Conservation (phyloP, 2,329 filamentous ascomycete species). For the Allantophomopsis lycopodina region DNA sequence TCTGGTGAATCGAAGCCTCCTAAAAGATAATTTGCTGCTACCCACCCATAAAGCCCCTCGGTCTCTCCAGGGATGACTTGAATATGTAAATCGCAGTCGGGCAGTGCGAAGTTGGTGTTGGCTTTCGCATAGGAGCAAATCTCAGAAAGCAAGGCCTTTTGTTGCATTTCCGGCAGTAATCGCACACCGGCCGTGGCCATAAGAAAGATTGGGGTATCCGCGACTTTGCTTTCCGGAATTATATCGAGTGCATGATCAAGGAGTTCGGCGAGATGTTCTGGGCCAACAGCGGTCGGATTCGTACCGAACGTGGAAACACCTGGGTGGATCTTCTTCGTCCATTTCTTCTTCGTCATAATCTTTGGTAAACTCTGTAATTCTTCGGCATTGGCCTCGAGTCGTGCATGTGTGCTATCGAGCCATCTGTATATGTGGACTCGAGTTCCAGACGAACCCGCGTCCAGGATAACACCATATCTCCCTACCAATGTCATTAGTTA, state of each 20-base stretch:
- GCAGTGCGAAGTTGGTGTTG: conserved; percentile 69
- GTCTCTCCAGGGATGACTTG: conserved; percentile 94
- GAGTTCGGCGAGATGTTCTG: conserved; percentile 66
- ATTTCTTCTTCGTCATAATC: conserved; percentile 71
- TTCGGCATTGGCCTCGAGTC: conserved; percentile 41
- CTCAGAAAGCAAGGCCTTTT: conserved; percentile 56
- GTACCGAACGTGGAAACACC: conserved; percentile 85
- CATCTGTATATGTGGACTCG: conserved; percentile 90
- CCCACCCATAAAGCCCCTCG: conserved; percentile 93
- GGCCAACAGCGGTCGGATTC: conserved; percentile 61
- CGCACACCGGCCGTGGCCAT: conserved; percentile 95
- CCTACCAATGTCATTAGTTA: conserved; percentile 7
- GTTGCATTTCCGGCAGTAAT: conserved; percentile 61
- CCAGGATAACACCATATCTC: conserved; percentile 86
- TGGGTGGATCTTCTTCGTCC: conserved; percentile 89
- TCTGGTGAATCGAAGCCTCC: conserved; percentile 75
- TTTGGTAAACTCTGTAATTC: conserved; percentile 60
- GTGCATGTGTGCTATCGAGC: conserved; percentile 61
- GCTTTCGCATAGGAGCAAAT: conserved; percentile 72
- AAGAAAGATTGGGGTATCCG: conserved; percentile 83
- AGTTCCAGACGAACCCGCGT: conserved; percentile 95
- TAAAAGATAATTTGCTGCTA: conserved; percentile 89
- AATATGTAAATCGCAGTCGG: conserved; percentile 81
- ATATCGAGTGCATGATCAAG: conserved; percentile 70
- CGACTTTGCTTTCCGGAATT: conserved; percentile 62